Percentiles rank a stretch among this genome's conserved stretches.
phyloP scores from a whole-genome alignment of 441 rosid genomes.

The Populus trichocarpa region DNA sequence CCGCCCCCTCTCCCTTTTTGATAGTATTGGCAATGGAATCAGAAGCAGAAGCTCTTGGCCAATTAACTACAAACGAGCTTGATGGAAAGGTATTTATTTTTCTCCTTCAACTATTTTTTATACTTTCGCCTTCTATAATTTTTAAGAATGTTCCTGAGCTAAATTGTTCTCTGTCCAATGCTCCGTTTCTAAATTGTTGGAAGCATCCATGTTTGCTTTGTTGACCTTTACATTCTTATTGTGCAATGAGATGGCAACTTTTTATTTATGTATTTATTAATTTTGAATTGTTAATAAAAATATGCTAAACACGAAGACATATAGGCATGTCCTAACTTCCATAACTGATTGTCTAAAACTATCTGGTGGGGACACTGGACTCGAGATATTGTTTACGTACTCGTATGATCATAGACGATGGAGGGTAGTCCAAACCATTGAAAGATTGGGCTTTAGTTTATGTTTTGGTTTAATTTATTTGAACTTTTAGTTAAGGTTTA shows the following conservation, averaged over 20 bases:
- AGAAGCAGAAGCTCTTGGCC: slow-evolving; percentile 70
- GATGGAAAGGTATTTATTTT: slow-evolving; percentile 61
- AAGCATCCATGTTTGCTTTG: not conserved
- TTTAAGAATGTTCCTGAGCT: not conserved
- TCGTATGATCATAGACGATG: too few relatives aligned
- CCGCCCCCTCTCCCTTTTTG: not conserved
- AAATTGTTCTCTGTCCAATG: not conserved
- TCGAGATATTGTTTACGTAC: too few relatives aligned
- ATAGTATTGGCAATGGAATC: slow-evolving; percentile 80
- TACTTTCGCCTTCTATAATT: not conserved
- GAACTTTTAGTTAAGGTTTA: too few relatives aligned
- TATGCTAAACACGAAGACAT: not conserved
- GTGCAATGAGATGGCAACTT: not conserved
- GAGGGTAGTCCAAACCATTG: too few relatives aligned
- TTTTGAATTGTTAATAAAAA: not conserved
- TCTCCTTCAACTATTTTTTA: not conserved
- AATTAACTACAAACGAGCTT: slow-evolving; percentile 63
- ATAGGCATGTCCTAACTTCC: not conserved
- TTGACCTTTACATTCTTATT: not conserved
- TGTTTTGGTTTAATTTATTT: too few relatives aligned
- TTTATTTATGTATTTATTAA: not conserved
- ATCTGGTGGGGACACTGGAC: not conserved
- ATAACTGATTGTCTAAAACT: not conserved
- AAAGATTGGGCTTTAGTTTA: too few relatives aligned
- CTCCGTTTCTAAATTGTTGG: not conserved